Evolutionary conservation across 768 basidiomycete species (phyloP).

Genomic region (Hemileccinum impolitum): DNA sequence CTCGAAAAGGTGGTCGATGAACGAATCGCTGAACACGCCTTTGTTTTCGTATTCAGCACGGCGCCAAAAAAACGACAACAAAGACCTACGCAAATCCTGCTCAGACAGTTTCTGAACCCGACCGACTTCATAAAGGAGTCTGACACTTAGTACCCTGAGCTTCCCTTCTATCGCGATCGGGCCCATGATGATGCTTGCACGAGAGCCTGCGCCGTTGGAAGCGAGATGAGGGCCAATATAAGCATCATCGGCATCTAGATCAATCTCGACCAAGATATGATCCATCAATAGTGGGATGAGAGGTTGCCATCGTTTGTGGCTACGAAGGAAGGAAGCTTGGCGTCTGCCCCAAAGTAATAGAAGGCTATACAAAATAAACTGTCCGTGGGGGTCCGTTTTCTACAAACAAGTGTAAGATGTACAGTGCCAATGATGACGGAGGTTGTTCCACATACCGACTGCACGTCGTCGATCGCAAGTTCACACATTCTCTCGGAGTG

Average conservation of each 20-base stretch:
- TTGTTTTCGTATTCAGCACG: conserved; percentile 5
- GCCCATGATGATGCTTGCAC: conserved; percentile 39
- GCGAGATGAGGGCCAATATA: conserved; percentile 42
- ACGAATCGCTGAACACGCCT: conserved; percentile 80
- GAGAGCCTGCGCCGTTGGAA: conserved; percentile 25
- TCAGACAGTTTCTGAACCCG: conserved; percentile 80
- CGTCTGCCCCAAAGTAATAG: conserved; percentile 75
- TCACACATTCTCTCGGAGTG: conserved; percentile 93
- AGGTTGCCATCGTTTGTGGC: conserved; percentile 79
- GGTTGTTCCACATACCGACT: conserved; percentile 46
- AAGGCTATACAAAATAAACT: conserved; percentile 75
- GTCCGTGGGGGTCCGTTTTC: conserved; percentile 83
- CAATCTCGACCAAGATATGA: conserved; percentile 77
- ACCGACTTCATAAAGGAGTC: conserved; percentile 88
- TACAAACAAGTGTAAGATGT: conserved; percentile 27
- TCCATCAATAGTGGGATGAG: conserved; percentile 83
- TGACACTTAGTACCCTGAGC: conserved; percentile 65
- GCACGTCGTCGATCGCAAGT: conserved; percentile 65
- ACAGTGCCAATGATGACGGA: background rate
- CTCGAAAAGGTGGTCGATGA: conserved; percentile 88
- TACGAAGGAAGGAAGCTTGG: conserved; percentile 66
- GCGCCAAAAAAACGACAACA: background rate
- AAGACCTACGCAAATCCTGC: conserved; percentile 70
- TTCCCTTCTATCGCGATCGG: conserved; percentile 80
- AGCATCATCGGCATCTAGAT: conserved; percentile 65